These are phyloP conservation scores for Aureobasidium sp. DNA, from an alignment of 2,329 filamentous ascomycete genomes.

Conservation along the genomic window DNA sequence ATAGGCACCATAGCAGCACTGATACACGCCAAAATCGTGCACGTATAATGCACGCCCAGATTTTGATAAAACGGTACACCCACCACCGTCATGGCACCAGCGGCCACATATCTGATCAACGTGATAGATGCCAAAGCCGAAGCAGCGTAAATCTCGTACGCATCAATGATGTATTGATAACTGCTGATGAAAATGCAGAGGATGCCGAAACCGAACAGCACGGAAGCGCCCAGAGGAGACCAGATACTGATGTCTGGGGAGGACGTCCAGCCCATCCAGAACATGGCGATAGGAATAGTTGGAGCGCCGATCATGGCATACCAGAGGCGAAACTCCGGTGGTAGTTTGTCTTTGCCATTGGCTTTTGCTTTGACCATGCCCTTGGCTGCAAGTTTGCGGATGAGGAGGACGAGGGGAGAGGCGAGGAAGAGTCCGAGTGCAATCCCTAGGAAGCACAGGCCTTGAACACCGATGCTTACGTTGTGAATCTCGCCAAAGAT, in stretches of 20 bases:
- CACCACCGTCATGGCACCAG: constrained; percentile 45
- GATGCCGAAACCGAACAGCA: constrained; percentile 56
- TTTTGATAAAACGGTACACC: constrained; percentile 45
- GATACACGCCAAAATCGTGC: constrained; percentile 38
- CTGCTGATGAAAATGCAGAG: constrained; percentile 52
- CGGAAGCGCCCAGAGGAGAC: constrained; percentile 56
- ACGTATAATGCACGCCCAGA: constrained; percentile 39
- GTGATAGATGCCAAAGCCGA: constrained; percentile 50
- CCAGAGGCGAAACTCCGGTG: constrained; percentile 61
- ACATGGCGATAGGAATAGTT: constrained; percentile 56
- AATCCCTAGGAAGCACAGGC: constrained; percentile 55
- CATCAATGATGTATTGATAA: constrained; percentile 66
- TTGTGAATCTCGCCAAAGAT: constrained; percentile 58
- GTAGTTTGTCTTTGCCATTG: constrained; percentile 43
- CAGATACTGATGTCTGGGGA: constrained; percentile 53
- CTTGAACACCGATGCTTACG: constrained; percentile 49
- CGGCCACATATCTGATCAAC: constrained; percentile 44
- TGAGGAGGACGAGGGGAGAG: constrained; percentile 45
- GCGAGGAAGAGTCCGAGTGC: constrained; percentile 45
- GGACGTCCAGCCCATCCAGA: constrained; percentile 67
- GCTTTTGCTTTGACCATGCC: constrained; percentile 48
- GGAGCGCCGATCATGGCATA: constrained; percentile 58
- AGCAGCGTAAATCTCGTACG: constrained; percentile 60
- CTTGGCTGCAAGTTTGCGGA: constrained; percentile 50
- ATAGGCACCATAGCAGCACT: constrained; percentile 39